Percentiles rank a stretch among this genome's conserved stretches.
Conservation (phyloP, 495 filamentous ascomycete genomes). For the Ramalina peruviana region DNA sequence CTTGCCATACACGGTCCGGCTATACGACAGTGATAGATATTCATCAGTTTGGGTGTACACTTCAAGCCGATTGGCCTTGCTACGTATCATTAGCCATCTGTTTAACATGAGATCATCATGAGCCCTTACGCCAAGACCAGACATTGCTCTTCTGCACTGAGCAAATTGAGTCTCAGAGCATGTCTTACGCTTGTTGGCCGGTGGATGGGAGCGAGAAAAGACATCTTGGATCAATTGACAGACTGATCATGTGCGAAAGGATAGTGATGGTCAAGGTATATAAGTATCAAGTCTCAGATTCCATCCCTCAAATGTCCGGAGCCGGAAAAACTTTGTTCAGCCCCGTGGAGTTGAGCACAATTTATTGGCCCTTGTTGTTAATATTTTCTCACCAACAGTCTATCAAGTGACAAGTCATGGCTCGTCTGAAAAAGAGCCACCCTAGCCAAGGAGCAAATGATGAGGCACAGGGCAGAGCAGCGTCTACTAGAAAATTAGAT, state of each 20-base stretch:
- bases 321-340: not conserved
- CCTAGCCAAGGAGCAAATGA: not conserved
- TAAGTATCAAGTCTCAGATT: not conserved
- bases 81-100: slow-evolving; percentile 21
- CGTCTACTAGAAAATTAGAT: too few relatives aligned
- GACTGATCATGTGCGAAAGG: not conserved
- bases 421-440: not conserved
- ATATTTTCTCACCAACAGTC: too few relatives aligned
- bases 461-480: too few relatives aligned
- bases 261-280: not conserved
- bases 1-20: slow-evolving; percentile 62
- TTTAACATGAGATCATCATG: not conserved
- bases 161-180: slow-evolving; percentile 66
- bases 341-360: not conserved
- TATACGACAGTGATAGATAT: slow-evolving; percentile 46
- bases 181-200: slow-evolving; percentile 77
- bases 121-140: slow-evolving; percentile 70
- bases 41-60: slow-evolving; percentile 52
- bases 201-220: slow-evolving; percentile 91
- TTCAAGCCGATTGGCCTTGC: slow-evolving; percentile 86
- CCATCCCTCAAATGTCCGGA: not conserved
- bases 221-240: slow-evolving; percentile 39
- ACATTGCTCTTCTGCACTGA: slow-evolving; percentile 59
- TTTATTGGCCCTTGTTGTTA: too few relatives aligned
- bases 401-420: not conserved